Evolutionary conservation across 257 asterid genomes (phyloP), one percentile per base, ranked within the genome.

Genomic region (Linderniella brevidens): DNA sequence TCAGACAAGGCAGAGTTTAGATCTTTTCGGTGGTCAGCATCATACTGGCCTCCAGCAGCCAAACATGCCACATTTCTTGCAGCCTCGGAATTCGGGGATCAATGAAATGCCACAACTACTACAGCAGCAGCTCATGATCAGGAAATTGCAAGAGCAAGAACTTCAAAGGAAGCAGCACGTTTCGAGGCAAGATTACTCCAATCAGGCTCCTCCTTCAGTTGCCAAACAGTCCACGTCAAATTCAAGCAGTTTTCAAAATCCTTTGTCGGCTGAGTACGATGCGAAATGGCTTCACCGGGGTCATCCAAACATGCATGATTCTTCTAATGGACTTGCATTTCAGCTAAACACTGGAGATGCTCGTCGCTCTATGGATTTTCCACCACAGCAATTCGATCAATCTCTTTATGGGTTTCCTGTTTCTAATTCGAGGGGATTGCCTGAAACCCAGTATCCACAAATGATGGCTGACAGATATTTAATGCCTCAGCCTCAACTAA

Each of bases 111-210:
- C 32, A 25, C 87, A 75, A 57, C 92, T 75, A 54, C 58, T 72
- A 46, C 93, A 82, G 35, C 92, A 82, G 52, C 74, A 82, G 66
- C 64, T 61, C 41, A 66, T 79, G 65, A 60, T 79, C 55, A 64
- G 65, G 78, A 79, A 58, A 69, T 69, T 79, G 92, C 80, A 79
- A 57, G 92, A 79, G 62, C 80, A 79, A 57, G 92, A 79, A 62
- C 53, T 73, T 48, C 82, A 71, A 48, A 73, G 71, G 66, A 87
- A 77, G 64, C 86, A 73, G 48, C 78, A 76, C 57, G 60, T 38
- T 74, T 64, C 52, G 72, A 59, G 68, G 53, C 76, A 56, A 56
- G 75, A 60, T 69, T 71, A 47, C 50, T 46, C 55, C 74, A 79
- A 25, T 55, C 85, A 18, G 53, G 81, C 51, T 58, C 74, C 45